These are phyloP conservation scores for Aspergillus aculeatus DNA, from an alignment of 2,329 filamentous ascomycete species.

Conservation along the genomic window DNA sequence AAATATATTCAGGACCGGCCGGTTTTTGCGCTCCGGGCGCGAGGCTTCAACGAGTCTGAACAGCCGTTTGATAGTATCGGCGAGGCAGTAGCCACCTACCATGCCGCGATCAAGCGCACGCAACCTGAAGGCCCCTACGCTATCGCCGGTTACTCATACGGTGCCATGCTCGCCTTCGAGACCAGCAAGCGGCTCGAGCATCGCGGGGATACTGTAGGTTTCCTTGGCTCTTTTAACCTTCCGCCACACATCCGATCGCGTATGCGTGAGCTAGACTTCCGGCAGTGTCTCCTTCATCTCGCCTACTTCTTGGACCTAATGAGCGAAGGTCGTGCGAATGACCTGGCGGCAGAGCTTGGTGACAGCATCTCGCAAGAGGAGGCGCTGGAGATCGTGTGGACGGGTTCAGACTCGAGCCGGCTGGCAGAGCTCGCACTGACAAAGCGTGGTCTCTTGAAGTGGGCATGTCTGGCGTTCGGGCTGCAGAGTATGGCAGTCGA, in stretches of 20 bases:
- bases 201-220: slow-evolving; percentile 40
- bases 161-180: slow-evolving; percentile 53
- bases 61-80: slow-evolving; percentile 37
- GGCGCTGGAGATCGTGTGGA: slow-evolving; percentile 12
- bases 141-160: slow-evolving; percentile 54
- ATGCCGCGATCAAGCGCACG: slow-evolving; percentile 36
- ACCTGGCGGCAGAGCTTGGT: neutral
- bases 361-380: slow-evolving; percentile 13
- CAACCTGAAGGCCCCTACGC: slow-evolving; percentile 55
- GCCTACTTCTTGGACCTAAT: slow-evolving; percentile 44
- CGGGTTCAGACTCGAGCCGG: slow-evolving; percentile 4
- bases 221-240: slow-evolving; percentile 50
- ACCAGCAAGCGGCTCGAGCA: slow-evolving; percentile 47
- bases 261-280: slow-evolving; percentile 45
- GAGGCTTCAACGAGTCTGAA: slow-evolving; percentile 30
- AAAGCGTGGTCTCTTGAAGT: slow-evolving; percentile 28
- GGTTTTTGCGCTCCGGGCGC: slow-evolving; percentile 18
- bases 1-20: slow-evolving; percentile 16
- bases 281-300: slow-evolving; percentile 42
- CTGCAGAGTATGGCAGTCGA: slow-evolving; percentile 21
- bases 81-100: slow-evolving; percentile 46
- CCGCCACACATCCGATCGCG: slow-evolving; percentile 50
- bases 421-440: slow-evolving; percentile 23
- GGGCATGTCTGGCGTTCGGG: slow-evolving; percentile 33
- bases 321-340: slow-evolving; percentile 24